Conservation (phyloP, 257 asterid species). For the Echium plantagineum region DNA sequence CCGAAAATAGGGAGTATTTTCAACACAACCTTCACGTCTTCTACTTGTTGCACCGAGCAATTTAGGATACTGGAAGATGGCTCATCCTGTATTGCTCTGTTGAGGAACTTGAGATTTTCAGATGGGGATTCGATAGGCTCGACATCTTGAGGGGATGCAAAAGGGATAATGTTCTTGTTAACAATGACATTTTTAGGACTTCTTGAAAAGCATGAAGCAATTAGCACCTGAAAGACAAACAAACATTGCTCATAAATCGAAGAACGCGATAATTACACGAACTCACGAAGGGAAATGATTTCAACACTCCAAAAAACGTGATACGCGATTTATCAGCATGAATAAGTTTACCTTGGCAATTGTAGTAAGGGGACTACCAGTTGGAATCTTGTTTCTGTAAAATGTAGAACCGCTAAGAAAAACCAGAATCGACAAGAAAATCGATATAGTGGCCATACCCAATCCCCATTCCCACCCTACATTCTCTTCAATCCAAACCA, state of each 20-base stretch:
- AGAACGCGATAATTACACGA: no score
- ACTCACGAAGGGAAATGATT: no score
- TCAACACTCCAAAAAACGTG: no score
- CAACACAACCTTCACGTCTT: slow-evolving; percentile 36
- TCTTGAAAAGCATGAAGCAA: slow-evolving; percentile 14
- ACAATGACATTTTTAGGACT: slow-evolving; percentile 14
- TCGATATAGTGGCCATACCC: slow-evolving; percentile 22
- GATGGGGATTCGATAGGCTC: background rate
- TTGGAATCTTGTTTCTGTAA: slow-evolving; percentile 30
- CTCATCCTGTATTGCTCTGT: slow-evolving; percentile 30
- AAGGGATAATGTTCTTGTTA: slow-evolving; percentile 13
- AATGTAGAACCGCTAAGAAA: slow-evolving; percentile 35
- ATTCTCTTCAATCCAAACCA: slow-evolving; percentile 45
- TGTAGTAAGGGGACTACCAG: slow-evolving; percentile 24
- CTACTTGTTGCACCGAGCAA: slow-evolving; percentile 44
- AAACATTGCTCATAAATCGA: no score
- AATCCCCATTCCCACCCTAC: slow-evolving; percentile 57
- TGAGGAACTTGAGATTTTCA: background rate
- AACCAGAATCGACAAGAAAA: slow-evolving; percentile 29
- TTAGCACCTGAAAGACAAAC: slow-evolving; percentile 35
- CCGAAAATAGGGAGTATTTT: slow-evolving; percentile 35
- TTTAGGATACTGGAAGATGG: slow-evolving; percentile 20
- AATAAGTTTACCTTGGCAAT: slow-evolving; percentile 31
- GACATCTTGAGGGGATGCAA: background rate
- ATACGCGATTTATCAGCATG: no score